These are phyloP conservation scores for Colletotrichum tofieldiae DNA, from an alignment of 2,329 filamentous ascomycete genomes.

Conservation along the genomic window DNA sequence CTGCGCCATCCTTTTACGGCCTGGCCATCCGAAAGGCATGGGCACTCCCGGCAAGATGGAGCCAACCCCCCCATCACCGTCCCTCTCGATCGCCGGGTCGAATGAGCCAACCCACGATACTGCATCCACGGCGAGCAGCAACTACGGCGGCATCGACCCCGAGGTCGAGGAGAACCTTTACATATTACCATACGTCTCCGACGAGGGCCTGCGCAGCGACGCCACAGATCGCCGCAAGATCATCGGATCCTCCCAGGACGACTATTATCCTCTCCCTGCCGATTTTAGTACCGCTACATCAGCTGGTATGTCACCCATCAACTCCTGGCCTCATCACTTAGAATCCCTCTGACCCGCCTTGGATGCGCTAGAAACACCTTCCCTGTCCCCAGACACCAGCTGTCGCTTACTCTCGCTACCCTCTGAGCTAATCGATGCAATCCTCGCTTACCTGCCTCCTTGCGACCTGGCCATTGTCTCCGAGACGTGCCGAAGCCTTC, in stretches of 20 bases:
- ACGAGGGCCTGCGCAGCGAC: conserved; percentile 45
- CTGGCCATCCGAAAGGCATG: conserved; percentile 20
- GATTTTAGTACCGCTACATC: background rate
- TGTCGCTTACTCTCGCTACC: conserved; percentile 72
- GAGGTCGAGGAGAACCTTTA: conserved; percentile 55
- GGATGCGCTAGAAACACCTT: conserved; percentile 13
- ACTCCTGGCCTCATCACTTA: background rate
- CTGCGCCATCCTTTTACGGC: background rate
- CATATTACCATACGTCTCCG: conserved; percentile 49
- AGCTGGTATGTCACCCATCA: conserved; percentile 9
- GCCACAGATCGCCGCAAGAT: conserved; percentile 42
- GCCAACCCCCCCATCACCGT: conserved; percentile 21
- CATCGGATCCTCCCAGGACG: conserved; percentile 31
- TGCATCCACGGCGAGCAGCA: conserved; percentile 28
- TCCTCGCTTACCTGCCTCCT: conserved; percentile 77
- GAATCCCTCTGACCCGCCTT: background rate
- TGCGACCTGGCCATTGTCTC: conserved; percentile 74
- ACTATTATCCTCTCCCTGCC: conserved; percentile 40
- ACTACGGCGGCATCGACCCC: conserved; percentile 55
- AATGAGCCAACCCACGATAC: conserved; percentile 15
- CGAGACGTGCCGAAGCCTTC: conserved; percentile 74
- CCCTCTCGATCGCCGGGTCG: conserved; percentile 9
- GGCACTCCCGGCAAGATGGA: conserved; percentile 23
- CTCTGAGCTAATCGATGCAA: conserved; percentile 80
- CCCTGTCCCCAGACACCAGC: background rate